Evolutionary conservation across 2,329 filamentous ascomycete genomes (phyloP).

Genomic region (Aureobasidium subglaciale): DNA sequence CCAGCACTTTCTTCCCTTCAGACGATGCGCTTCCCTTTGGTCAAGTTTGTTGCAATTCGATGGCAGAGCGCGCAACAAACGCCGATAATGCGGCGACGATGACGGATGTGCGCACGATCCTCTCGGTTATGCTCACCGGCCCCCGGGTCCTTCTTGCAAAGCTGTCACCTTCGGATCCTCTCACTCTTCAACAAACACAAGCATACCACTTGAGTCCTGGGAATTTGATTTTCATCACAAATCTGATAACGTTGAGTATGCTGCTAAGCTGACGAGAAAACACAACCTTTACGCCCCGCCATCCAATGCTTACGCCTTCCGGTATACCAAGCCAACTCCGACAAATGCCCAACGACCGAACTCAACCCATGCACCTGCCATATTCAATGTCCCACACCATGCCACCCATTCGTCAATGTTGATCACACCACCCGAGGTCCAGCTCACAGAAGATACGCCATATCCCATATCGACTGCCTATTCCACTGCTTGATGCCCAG

Average conservation of each 20-base stretch:
- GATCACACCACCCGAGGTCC: not conserved
- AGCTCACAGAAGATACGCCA: constrained; percentile 13
- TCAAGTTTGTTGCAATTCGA: not conserved
- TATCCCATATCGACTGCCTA: constrained; percentile 14
- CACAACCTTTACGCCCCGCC: not conserved
- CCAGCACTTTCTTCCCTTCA: not conserved
- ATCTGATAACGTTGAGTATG: constrained; percentile 4
- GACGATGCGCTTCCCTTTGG: not conserved
- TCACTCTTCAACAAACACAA: not conserved
- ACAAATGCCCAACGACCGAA: not conserved
- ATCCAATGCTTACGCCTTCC: not conserved
- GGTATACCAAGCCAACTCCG: not conserved
- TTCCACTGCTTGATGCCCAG: constrained; percentile 6
- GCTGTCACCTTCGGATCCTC: not conserved
- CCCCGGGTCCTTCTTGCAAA: not conserved
- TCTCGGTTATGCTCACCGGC: not conserved
- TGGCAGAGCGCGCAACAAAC: not conserved
- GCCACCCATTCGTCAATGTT: not conserved
- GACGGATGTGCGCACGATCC: not conserved
- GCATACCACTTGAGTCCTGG: not conserved
- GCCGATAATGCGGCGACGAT: not conserved
- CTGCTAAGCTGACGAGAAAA: not conserved
- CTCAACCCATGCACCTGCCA: not conserved
- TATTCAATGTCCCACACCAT: not conserved
- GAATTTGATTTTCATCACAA: not conserved